Base-by-base conservation (phyloP, 768 basidiomycete genomes). In the Podaxis sp. region DNA sequence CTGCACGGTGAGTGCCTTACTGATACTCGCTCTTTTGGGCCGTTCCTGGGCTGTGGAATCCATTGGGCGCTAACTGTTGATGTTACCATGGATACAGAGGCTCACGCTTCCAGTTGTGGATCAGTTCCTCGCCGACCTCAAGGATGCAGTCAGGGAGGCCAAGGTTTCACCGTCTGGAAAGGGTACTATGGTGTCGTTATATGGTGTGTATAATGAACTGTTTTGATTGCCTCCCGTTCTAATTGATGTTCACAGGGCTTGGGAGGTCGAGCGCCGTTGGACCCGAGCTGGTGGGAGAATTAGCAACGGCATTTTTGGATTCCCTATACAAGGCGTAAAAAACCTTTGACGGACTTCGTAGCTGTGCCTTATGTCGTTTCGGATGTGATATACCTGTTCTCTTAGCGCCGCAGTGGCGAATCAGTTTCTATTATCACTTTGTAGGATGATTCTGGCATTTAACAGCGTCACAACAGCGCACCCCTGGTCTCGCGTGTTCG, bases 101-200 rank as follows among this genome's bases (percentile, higher is more conserved):
- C 76, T 96, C 64, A 97, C 95, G n/a, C 82, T 96, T 8, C 76
- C 82, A 1, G 79, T 81, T 61, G 86, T 90, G 46, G 92, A 94
- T 65, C 84, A 82, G 44, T 90, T 99, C 70, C 81, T 99, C 57
- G 82, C 84, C 13, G 96, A 99, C 69, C 80, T 99, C 66, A 90
- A 89, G 70, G 87, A 87, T 52, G 81, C 87, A 0, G 86, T 99
- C 6, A 76, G 79, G 49, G 87, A 91, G 61, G 89, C 93, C 22
- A 92, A 88, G 72, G 63, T 76, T 30, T 75, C 78, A 17, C 87
- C 91, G 0, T 77, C 79, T 33, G 89, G 89, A 5, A 84, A 88
- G 69, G 96, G 96, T 7, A 85, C 86, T 33, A 96, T 98, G 95
- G 94, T 97, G 3, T 83, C 89, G 13, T 72, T 99, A 12, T 99